phyloP scores from a whole-genome alignment of 2,329 filamentous ascomycete species.

The Paracoccidioides lutzii region DNA sequence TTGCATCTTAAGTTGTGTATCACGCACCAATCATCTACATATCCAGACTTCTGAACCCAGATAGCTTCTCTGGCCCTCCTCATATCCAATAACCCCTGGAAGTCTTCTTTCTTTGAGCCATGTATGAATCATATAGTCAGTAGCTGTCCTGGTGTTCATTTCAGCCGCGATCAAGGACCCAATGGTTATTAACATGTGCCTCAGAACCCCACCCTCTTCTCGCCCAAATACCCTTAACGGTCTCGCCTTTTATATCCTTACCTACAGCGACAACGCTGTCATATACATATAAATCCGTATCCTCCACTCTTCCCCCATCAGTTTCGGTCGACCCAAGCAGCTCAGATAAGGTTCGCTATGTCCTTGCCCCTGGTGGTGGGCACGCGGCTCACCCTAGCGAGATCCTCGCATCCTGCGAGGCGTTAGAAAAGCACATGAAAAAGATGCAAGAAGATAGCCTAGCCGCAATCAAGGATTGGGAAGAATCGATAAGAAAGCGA shows the following conservation, averaged over 20 bases:
- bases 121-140: constrained; percentile 36
- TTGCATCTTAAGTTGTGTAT: too few relatives aligned
- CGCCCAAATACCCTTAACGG: constrained; percentile 81
- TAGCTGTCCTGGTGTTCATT: constrained; percentile 3
- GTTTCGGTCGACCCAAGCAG: constrained; percentile 41
- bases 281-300: constrained; percentile 86
- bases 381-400: constrained; percentile 77
- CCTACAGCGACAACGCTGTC: constrained; percentile 82
- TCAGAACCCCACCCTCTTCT: constrained; percentile 71
- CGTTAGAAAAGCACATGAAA: constrained; percentile 62
- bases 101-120: constrained; percentile 10
- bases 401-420: constrained; percentile 68
- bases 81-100: background rate
- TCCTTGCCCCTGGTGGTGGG: constrained; percentile 63
- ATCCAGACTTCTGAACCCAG: background rate
- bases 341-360: constrained; percentile 50
- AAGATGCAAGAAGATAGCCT: constrained; percentile 57
- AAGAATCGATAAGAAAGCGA: constrained; percentile 46
- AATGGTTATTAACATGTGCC: background rate
- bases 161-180: constrained; percentile 1
- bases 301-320: constrained; percentile 70
- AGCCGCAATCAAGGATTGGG: constrained; percentile 54
- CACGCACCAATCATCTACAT: background rate
- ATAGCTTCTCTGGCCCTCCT: background rate
- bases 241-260: constrained; percentile 86